A percentile compares a stretch with the other conserved stretches of the same genome.
Conservation (phyloP, 2,329 filamentous ascomycete genomes). For the Claviceps sp. region DNA sequence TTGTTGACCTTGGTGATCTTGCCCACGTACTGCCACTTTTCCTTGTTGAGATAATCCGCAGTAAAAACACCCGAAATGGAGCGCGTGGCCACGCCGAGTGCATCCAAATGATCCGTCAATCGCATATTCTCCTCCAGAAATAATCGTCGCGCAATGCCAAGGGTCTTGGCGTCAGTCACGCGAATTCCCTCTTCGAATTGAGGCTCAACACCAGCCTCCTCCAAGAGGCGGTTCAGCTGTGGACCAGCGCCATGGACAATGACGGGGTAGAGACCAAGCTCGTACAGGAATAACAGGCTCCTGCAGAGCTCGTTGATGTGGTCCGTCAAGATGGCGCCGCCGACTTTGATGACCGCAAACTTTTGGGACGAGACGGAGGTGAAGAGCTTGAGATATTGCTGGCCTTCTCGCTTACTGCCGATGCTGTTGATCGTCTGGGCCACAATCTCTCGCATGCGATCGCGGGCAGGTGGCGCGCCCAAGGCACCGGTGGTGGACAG, state of each 20-base stretch:
- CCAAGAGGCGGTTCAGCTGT: constrained; percentile 82
- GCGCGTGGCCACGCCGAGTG: constrained; percentile 75
- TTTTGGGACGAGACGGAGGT: constrained; percentile 92
- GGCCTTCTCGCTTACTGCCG: constrained; percentile 18
- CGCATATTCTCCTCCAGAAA: constrained; percentile 95
- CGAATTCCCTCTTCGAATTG: constrained; percentile 94
- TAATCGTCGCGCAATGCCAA: constrained; percentile 78
- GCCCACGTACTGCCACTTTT: constrained; percentile 90
- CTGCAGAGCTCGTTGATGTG: constrained; percentile 84
- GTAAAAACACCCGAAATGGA: constrained; percentile 86
- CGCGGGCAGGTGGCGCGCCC: not conserved
- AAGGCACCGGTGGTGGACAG: not conserved
- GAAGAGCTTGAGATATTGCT: constrained; percentile 96
- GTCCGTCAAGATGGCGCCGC: constrained; percentile 88
- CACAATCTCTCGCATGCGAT: constrained; percentile 4
- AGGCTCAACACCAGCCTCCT: constrained; percentile 84
- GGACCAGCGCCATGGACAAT: constrained; percentile 92
- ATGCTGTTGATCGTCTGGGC: constrained; percentile 5
- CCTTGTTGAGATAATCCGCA: constrained; percentile 90
- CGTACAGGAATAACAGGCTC: constrained; percentile 80
- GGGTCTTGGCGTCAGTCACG: constrained; percentile 88
- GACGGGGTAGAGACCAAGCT: constrained; percentile 87
- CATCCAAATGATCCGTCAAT: constrained; percentile 78
- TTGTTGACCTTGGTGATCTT: constrained; percentile 92
- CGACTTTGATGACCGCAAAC: constrained; percentile 97